Evolutionary conservation across 2,329 filamentous ascomycete species (phyloP), one percentile per base, ranked within the genome.

Genomic region (Alternaria arborescens): DNA sequence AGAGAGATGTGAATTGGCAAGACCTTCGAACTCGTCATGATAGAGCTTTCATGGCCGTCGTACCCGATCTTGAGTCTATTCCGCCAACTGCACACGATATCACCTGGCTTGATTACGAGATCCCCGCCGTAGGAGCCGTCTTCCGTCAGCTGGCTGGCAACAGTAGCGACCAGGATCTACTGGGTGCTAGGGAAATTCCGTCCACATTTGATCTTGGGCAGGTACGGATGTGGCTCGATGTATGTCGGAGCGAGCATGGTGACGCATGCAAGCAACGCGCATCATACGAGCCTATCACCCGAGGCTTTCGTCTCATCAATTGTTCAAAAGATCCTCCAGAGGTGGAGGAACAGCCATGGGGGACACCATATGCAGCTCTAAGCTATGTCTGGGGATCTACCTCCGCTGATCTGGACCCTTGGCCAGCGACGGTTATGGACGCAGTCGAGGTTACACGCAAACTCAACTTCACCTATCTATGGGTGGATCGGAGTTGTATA

Each of bases 381-480:
- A 65, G 62, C 32, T 66, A 68, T 52, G 61, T 68, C 12, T 68
- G 65, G 65, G 65, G 63, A 32, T 30, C 51, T 6, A 52, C 32
- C 1, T 24, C 52, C 6, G 52, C 44, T 7, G 52, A 56, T 36
- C 18, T 26, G 3, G 41, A 42, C 44, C 28, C 34, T 4, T 61
- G 56, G 57, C 61, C 58, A 16, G 18, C 26, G n/a, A 64, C 61
- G 0, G 51, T 64, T n/a, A 40, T 58, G 24, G 61, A 64, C 38
- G 59, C 60, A 7, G 32, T 65, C 5, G 47, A 53, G 22, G 59
- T 54, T 11, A 60, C 60, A 24, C 52, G 26, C 26, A 38, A 34
- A 18, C 18, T 65, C 22, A 55, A 44, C 3, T 22, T 60, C n/a
- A 46, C 26, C 14, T 57, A 59, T 46, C 30, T 62, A 14, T 65